Base-by-base conservation (phyloP, 768 basidiomycete genomes). In the Boletus coccyginus region DNA sequence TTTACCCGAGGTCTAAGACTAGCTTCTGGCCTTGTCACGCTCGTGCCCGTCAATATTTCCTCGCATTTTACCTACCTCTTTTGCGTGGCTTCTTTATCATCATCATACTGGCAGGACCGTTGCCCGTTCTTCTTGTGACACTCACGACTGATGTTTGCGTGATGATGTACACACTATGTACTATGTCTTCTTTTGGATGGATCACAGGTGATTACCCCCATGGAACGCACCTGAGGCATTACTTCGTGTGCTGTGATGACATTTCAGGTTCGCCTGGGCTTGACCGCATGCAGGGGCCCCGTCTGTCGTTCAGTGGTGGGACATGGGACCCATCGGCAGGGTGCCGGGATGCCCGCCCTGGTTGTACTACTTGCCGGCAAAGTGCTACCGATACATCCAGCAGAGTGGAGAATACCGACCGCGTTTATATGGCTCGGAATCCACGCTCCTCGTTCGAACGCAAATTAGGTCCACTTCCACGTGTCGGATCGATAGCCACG, bases 131-230 rank as follows among this genome's bases (percentile, higher is more conserved):
- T n/a, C 13, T 21, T 35, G 19, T 42, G 39, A 24, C 35, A 7
- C 35, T 2, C 47, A 24, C 35, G 3, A 19, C 11, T 50, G 12
- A 39, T 7, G 21, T 42, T 40, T 45, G 33, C 24, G 36, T 32
- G 24, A 59, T n/a, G 24, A 44, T 61, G 51, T 59, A 46, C 19
- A 9, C 21, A 35, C n/a, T n/a, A n/a, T n/a, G n/a, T 16, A 39
- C 49, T 2, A 21, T 21, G 21, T 21, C 21, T 52, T 33, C 56
- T 46, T 55, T 43, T 48, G 49, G 41, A 61, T 56, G 16, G 24
- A 52, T 43, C 17, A 11, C 48, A 45, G 49, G 49, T 29, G 24
- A 42, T 57, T 42, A 21, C 19, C 19, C 27, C 8, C 17, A 43
- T 12, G 21, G 7, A 19, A 21, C 9, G 10, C 24, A 21, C 27